Conservation (phyloP, 805 yeast genomes). For the Barnettozyma vustinii region DNA sequence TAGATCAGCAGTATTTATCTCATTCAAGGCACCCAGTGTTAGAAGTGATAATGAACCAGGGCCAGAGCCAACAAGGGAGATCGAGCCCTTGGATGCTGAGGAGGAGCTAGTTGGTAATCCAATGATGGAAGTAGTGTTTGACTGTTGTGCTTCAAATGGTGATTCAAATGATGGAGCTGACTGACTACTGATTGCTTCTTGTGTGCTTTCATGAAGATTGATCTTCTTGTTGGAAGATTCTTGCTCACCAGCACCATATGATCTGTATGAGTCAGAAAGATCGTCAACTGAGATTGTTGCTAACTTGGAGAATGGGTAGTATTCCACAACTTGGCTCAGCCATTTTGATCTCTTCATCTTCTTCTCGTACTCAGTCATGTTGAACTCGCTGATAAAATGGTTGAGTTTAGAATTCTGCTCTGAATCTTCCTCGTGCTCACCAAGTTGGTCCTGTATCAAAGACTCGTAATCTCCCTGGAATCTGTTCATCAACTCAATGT, state of each 20-base stretch:
- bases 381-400: constrained; percentile 53
- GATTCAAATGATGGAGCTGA: background rate
- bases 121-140: constrained; percentile 20
- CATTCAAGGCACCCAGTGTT: constrained; percentile 79
- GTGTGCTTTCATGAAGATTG: background rate
- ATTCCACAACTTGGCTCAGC: constrained; percentile 86
- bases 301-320: constrained; percentile 69
- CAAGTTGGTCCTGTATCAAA: constrained; percentile 36
- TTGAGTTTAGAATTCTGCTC: constrained; percentile 57
- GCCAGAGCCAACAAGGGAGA: constrained; percentile 89
- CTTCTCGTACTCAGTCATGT: constrained; percentile 44
- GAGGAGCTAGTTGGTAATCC: background rate
- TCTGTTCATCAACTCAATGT: constrained; percentile 20
- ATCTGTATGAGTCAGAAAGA: constrained; percentile 38
- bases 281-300: constrained; percentile 56
- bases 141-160: background rate
- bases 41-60: constrained; percentile 84
- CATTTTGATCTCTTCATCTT: constrained; percentile 67
- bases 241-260: constrained; percentile 1
- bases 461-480: constrained; percentile 23
- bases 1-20: constrained; percentile 76
- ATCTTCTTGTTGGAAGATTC: background rate
- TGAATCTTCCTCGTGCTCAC: constrained; percentile 65
- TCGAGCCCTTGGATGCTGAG: constrained; percentile 39
- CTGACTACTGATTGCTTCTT: background rate